These are phyloP conservation scores for Heterobasidion annosum DNA, from an alignment of 1,284 basidiomycete species.

Conservation along the genomic window DNA sequence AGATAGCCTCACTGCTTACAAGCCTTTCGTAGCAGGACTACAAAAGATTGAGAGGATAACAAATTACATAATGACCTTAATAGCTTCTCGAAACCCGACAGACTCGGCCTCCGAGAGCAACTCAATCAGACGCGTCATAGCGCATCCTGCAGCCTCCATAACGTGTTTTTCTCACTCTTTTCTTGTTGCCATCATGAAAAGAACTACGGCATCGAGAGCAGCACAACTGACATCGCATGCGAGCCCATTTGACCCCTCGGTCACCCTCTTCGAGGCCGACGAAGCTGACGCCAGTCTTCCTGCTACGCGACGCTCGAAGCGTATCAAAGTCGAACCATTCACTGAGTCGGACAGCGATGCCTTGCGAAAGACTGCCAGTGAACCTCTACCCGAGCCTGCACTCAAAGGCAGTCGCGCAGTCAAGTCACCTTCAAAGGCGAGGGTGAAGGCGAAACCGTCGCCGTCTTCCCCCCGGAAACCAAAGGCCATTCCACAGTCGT, in stretches of 20 bases:
- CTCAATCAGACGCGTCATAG: too few species aligned
- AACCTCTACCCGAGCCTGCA: not conserved
- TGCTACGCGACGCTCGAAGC: constrained; percentile 5
- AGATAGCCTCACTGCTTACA: too few species aligned
- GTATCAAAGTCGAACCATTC: constrained; percentile 3
- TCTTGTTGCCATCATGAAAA: not conserved
- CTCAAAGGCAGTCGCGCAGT: not conserved
- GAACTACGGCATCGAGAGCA: not conserved
- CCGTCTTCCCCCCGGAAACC: constrained; percentile 26
- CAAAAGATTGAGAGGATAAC: too few species aligned
- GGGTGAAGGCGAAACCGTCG: constrained; percentile 8
- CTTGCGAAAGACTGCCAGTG: not conserved
- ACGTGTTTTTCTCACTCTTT: too few species aligned
- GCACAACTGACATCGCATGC: constrained; percentile 7
- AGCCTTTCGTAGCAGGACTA: too few species aligned
- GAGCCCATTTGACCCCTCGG: constrained; percentile 33
- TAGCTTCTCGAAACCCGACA: too few species aligned
- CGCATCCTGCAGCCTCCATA: too few species aligned
- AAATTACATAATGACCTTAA: too few species aligned
- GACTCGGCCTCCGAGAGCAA: too few species aligned
- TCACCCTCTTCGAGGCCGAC: constrained; percentile 32
- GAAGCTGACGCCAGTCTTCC: not conserved
- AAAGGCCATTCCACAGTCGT: constrained; percentile 41
- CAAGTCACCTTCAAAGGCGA: not conserved
- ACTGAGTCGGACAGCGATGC: not conserved